Evolutionary conservation across 805 yeast species (phyloP).

Genomic region (Metschnikowia noctiluminum): DNA sequence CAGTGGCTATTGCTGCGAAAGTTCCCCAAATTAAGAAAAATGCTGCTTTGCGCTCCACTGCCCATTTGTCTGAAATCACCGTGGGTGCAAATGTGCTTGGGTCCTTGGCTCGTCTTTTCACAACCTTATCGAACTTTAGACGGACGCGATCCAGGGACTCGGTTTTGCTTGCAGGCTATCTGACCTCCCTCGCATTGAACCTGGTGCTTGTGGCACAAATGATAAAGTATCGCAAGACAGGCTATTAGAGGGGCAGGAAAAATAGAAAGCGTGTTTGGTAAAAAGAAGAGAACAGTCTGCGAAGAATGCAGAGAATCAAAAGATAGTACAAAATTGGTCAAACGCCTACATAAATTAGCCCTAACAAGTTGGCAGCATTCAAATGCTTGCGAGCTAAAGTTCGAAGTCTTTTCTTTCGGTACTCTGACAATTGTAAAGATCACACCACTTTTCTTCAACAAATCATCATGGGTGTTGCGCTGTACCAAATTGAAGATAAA

Average conservation of each 20-base stretch:
- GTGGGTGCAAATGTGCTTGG: constrained; percentile 41
- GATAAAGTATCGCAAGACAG: constrained; percentile 8
- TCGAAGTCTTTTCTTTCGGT: too few species aligned
- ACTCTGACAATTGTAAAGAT: too few species aligned
- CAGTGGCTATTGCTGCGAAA: constrained; percentile 35
- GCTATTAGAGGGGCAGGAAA: too few species aligned
- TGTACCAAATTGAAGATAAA: too few species aligned
- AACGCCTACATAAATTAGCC: too few species aligned
- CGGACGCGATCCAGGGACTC: constrained; percentile 23
- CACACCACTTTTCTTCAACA: too few species aligned
- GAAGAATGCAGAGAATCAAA: too few species aligned
- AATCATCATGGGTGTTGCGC: too few species aligned
- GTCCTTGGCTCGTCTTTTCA: constrained; percentile 37
- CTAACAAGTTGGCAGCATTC: too few species aligned
- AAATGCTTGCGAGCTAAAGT: too few species aligned
- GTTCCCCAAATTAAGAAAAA: constrained; percentile 40
- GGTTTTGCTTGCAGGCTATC: constrained; percentile 39
- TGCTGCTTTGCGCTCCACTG: constrained; percentile 31
- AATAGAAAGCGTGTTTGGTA: neutral
- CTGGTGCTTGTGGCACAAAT: constrained; percentile 36
- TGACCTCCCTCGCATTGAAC: constrained; percentile 33
- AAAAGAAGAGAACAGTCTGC: too few species aligned
- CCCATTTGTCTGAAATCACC: constrained; percentile 37
- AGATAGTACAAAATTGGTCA: too few species aligned
- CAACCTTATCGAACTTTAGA: constrained; percentile 34